phyloP scores from a whole-genome alignment of 148 eudicot species.

The Vaccinium macrocarpon region DNA sequence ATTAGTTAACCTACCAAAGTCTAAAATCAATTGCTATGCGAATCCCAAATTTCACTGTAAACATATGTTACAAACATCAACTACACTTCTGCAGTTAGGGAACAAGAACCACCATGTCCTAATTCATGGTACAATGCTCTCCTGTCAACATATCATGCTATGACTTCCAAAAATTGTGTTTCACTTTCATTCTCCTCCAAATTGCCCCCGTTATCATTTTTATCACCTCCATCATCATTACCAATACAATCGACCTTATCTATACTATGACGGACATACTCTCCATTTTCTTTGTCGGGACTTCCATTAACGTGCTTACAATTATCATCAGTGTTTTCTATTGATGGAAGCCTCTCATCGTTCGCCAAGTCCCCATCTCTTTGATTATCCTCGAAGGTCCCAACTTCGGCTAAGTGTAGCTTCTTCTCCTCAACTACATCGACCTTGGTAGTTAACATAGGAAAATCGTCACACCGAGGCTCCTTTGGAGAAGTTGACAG shows the following conservation, averaged over 20 bases:
- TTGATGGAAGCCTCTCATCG: conserved; percentile 22
- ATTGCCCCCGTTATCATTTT: background rate
- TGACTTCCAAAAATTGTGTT: conserved; percentile 19
- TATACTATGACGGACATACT: conserved; percentile 7
- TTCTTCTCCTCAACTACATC: conserved; percentile 32
- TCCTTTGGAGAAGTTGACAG: conserved; percentile 33
- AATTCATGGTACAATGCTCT: background rate
- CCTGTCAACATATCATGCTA: conserved; percentile 8
- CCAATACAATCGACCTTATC: background rate
- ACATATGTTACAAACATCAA: background rate
- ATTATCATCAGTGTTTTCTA: conserved; percentile 20
- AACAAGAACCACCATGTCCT: conserved; percentile 1
- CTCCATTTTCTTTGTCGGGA: conserved; percentile 7
- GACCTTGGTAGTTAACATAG: conserved; percentile 24
- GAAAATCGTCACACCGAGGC: conserved; percentile 32
- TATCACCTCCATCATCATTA: conserved; percentile 8
- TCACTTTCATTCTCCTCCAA: conserved; percentile 23
- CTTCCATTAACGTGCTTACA: conserved; percentile 20
- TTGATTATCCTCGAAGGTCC: conserved; percentile 19
- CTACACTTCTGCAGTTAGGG: background rate
- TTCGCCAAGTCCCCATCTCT: background rate
- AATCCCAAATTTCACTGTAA: background rate
- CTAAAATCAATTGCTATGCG: background rate
- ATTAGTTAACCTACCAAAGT: background rate
- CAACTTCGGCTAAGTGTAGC: conserved; percentile 20